Base-by-base conservation (phyloP, 2,329 filamentous ascomycete genomes). In the Hypoxylon sp. region DNA sequence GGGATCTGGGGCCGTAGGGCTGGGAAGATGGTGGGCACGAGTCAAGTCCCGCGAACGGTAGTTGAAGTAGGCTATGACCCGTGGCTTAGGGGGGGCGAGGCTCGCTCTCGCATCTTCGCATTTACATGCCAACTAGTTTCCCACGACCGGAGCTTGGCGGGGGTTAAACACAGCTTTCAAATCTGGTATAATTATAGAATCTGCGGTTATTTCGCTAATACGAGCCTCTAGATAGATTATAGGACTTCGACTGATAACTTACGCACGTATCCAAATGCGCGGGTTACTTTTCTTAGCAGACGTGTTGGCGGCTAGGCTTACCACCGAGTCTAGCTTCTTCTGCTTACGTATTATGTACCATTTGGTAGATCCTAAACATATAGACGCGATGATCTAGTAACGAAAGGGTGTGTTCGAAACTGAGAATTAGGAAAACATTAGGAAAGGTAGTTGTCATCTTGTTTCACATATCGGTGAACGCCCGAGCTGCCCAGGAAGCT, bases 1-100 rank as follows among this genome's bases (percentile, higher is more conserved):
- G 21, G 34, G 46, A 56, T 61, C 67, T 61, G 60, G 63, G 59
- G 46, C 55, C 60, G 57, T 69, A 64, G 58, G 67, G 64, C 67
- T 67, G 63, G 61, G 30, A 49, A 43, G 55, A 49, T 50, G 56
- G 67, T 60, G 53, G 50, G 53, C 32, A 59, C 43, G 51, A 58
- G 38, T 51, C n/a, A 13, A 30, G 56, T 66, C 46, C 61, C 60
- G 49, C 63, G 46, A 46, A 45, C 52, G 38, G 43, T 45, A 58
- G 50, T 57, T 65, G 49, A 51, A 19, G 53, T 36, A 38, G 60
- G 65, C 52, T 65, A 25, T 65, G 28, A 53, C 49, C 11, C 2
- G 56, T 53, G 38, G 60, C 48, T 65, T 61, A 38, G 48, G 59
- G 50, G 19, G 46, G 38, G 2, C 34, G 63, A 46, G 53, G 43